Evolutionary conservation across 2,329 filamentous ascomycete species (phyloP), one percentile per base, ranked within the genome.

Genomic region (Scedosporium boydii): DNA sequence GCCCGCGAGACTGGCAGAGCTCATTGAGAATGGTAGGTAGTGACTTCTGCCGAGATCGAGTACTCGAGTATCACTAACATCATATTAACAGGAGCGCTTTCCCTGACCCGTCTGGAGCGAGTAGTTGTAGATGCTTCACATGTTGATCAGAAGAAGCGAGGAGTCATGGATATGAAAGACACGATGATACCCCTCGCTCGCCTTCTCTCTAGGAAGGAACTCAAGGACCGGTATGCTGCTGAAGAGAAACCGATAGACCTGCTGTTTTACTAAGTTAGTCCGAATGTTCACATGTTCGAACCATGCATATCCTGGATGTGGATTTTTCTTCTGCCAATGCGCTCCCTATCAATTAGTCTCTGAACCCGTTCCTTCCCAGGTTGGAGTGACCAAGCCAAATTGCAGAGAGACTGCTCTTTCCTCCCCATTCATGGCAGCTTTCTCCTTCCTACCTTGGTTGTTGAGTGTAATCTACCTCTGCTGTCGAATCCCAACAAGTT

Each of bases 161-260:
- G 92, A 0, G 85, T 99, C 66, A 85, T 96, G 73, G 95, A 98
- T 71, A 97, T 98, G 91, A 91, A 90, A 74, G 95, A 99, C 65
- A 91, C 91, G 0, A 88, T 93, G 77, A 81, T 92, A 69, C 90
- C 91, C 6, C 81, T 98, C 58, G 83, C 91, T 56, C 83, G 85
- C 65, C 85, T 96, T 71, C 77, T 99, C 59, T 83, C 87, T 41
- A 81, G 86, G 62, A 77, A 84, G 16, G 87, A 90, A 69, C 82
- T 97, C 67, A 88, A 86, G 73, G 85, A 86, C 59, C 81, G 86
- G 65, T 96, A 91, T 69, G 78, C 75, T 26, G 81, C 81, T 61
- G 78, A 82, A 63, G 81, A 85, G 67, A 81, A 79, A 68, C 75
- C 83, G 67, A 68, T 89, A 68, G 81, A 81, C 58, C 70, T 90